phyloP scores from a whole-genome alignment of 148 eudicot genomes.

The Vaccinium darrowii region DNA sequence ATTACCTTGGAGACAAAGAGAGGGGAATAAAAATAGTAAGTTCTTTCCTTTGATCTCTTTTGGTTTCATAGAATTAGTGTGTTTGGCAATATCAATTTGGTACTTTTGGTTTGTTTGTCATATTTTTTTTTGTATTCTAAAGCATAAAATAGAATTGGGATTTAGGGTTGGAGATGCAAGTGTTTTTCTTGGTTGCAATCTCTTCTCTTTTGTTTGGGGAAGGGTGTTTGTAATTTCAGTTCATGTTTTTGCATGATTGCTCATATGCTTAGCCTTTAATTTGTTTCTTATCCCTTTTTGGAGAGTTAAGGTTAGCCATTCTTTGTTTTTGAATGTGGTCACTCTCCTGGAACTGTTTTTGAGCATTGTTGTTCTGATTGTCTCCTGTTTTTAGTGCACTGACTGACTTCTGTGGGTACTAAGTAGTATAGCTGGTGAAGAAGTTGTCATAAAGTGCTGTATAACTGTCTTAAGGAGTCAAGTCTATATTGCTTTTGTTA shows the following conservation, averaged over 20 bases:
- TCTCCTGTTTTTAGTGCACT: not conserved
- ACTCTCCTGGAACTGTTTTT: not conserved
- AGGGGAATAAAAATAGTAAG: not conserved
- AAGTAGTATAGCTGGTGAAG: not conserved
- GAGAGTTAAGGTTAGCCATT: not conserved
- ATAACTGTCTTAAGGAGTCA: not conserved
- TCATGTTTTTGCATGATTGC: not conserved
- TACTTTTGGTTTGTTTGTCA: too few relatives aligned
- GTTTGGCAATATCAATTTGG: not conserved
- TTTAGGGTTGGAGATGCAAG: not conserved
- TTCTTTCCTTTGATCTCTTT: not conserved
- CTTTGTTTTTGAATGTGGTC: not conserved
- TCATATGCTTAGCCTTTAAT: not conserved
- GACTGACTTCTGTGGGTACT: not conserved
- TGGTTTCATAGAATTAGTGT: not conserved
- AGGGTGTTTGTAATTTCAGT: not conserved
- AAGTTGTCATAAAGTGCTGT: not conserved
- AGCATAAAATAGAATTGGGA: not conserved
- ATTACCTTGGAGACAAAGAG: not conserved
- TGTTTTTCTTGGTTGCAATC: not conserved
- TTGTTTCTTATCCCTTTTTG: not conserved
- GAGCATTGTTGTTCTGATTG: not conserved
- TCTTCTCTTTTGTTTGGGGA: not conserved
- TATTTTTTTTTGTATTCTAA: not conserved
- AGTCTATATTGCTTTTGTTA: not conserved